Conservation (phyloP, 2,329 filamentous ascomycete species). For the Cryphonectria radicalis region DNA sequence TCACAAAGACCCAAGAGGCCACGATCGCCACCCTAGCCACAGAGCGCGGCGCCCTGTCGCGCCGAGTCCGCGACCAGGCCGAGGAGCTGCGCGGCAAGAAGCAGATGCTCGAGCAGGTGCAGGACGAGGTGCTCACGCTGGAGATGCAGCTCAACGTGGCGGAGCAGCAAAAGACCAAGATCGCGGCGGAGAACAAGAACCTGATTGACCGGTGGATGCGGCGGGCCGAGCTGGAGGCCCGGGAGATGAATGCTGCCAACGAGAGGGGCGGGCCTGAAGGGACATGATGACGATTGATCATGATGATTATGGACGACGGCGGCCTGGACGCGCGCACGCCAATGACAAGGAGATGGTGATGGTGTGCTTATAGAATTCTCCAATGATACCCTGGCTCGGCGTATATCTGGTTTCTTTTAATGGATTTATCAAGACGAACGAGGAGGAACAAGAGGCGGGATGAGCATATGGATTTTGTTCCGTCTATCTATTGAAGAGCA, state of each 20-base stretch:
- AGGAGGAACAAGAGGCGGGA: background rate
- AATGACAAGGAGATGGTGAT: background rate
- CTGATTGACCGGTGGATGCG: constrained; percentile 91
- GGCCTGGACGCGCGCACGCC: background rate
- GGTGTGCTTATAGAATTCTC: background rate
- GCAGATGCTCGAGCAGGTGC: constrained; percentile 83
- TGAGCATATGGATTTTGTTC: background rate
- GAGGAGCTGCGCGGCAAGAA: constrained; percentile 85
- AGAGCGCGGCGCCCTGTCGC: constrained; percentile 64
- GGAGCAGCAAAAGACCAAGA: constrained; percentile 73
- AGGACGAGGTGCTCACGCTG: constrained; percentile 89
- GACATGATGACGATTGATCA: background rate
- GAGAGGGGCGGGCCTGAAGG: constrained; percentile 40
- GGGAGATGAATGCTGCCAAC: constrained; percentile 77
- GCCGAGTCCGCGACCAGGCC: constrained; percentile 77
- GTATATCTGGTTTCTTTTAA: background rate
- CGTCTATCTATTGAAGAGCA: background rate
- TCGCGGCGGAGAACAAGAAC: constrained; percentile 84
- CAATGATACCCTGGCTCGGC: constrained; percentile 17
- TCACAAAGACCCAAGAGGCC: constrained; percentile 62
- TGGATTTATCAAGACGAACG: background rate
- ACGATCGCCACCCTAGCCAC: constrained; percentile 65
- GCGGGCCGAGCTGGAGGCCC: constrained; percentile 82
- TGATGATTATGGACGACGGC: background rate
- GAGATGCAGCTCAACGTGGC: constrained; percentile 87